Conservation (phyloP, 768 basidiomycete genomes). For the Kwoniella sp. region DNA sequence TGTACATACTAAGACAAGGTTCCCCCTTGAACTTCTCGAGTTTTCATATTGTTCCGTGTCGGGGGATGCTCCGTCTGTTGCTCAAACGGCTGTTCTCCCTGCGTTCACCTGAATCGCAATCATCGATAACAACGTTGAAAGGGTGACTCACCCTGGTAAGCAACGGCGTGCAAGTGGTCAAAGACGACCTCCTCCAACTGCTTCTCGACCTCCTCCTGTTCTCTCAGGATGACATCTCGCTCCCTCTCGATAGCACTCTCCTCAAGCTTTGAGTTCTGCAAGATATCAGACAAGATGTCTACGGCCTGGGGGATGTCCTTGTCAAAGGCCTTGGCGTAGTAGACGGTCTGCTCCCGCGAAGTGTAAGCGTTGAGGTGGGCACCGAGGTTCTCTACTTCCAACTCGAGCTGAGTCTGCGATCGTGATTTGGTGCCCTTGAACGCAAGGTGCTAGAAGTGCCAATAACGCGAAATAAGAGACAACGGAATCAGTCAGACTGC, state of each 20-base stretch:
- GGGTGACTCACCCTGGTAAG: conserved; percentile 79
- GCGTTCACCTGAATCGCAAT: no score
- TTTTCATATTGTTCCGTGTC: neutral
- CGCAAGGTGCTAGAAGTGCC: conserved; percentile 45
- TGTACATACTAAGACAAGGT: neutral
- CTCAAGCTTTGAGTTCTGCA: conserved; percentile 95
- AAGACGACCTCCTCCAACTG: conserved; percentile 98
- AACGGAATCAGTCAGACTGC: neutral
- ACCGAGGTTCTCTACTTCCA: conserved; percentile 97
- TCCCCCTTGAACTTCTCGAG: neutral
- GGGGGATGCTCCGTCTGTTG: no score
- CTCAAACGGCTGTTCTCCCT: no score
- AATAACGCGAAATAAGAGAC: neutral
- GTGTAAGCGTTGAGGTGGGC: conserved; percentile 98
- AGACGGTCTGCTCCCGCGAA: conserved; percentile 97
- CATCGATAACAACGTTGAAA: no score
- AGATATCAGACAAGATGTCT: conserved; percentile 96
- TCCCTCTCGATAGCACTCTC: conserved; percentile 84
- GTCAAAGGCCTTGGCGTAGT: conserved; percentile 97
- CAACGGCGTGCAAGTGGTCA: conserved; percentile 94
- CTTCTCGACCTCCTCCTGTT: conserved; percentile 99
- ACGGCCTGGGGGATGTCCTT: conserved; percentile 88
- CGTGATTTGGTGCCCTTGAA: conserved; percentile 78
- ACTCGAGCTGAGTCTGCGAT: conserved; percentile 84
- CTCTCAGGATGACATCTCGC: conserved; percentile 91